Base-by-base conservation (phyloP, 2,329 filamentous ascomycete genomes). In the Ophiostoma triangulosporum region DNA sequence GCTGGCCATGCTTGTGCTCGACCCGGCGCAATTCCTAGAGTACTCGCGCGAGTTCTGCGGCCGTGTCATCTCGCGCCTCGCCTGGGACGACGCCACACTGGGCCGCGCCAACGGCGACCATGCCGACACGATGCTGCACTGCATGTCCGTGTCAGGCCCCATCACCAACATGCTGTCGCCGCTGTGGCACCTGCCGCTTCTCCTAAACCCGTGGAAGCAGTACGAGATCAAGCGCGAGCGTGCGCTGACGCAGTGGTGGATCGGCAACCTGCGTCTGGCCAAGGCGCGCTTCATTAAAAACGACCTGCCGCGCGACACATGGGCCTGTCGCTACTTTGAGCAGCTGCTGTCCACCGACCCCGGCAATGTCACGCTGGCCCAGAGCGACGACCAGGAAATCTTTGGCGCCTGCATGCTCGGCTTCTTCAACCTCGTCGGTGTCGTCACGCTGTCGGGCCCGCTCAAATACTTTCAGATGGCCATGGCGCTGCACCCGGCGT, bases 391-490 rank as follows among this genome's bases (percentile, higher is more conserved):
- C 31, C 68, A 74, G 27, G 71, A 73, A 58, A 63, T 68, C 26
- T 73, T 72, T 61, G 71, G 72, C 7, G 70, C 69, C 51, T 75
- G 73, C 60, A 75, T 74, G 70, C 66, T 75, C 26, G 73, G 73
- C 0, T 76, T 76, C 58, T 66, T 75, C 59, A 74, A 72, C 52
- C 67, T 75, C 6, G 73, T 75, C 12, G 73, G 73, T 7, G 71
- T 75, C 9, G 67, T 75, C 31, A 75, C 73, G 9, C 72, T 75
- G 54, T 69, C 68, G 12, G 72, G 72, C 1, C 73, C 73, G 8
- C 61, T 74, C 59, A 70, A 74, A 62, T 75, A 73, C 64, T 75
- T 75, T 63, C 58, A 74, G 50, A 74, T 75, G 73, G 69, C 70
- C 52, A 74, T 77, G 73, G 68, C 68, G 24, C 64, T 76, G 57